Evolutionary conservation across 2,329 filamentous ascomycete species (phyloP), one percentile per base, ranked within the genome.

Genomic region (Phialocephala sp.): DNA sequence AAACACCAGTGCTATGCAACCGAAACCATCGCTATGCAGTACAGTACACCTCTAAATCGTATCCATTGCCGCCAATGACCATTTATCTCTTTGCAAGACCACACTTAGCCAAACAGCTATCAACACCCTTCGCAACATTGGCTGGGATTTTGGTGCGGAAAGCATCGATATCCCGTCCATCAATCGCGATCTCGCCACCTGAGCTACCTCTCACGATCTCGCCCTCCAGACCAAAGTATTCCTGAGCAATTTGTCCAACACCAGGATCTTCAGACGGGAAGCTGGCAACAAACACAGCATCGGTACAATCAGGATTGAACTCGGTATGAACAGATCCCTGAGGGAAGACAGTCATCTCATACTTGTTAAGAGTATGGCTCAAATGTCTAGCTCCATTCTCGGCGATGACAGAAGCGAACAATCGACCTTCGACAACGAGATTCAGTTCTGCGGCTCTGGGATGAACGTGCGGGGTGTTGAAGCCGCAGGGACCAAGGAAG

Each of bases 381-480:
- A 80, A 75, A n/a, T 77, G 72, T 11, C 81, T 64, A 45, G 82
- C 82, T 45, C 81, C 80, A 75, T 84, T 84, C 76, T 85, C 84
- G 22, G 82, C 78, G 3, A 82, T 76, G 77, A 85, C 84, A 72
- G 83, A 81, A 47, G 82, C 81, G 63, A 83, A 77, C 68, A 85
- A 75, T 36, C 75, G 76, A 63, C 84, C 84, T 59, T 81, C 69
- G 59, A 81, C 79, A 66, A 85, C 79, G 72, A 85, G 75, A 68
- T 83, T 81, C 59, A 86, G 80, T 77, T 86, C 83, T 22, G 81
- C 79, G 37, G 81, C 80, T 45, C 84, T 82, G 57, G 82, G 83
- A 74, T 86, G 84, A 4, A 83, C 79, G 77, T 86, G 84, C 18
- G 84, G 82, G 14, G 82, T 85, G 79, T 84, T 85, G 76, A 87